Evolutionary conservation across 2,329 filamentous ascomycete genomes (phyloP), one percentile per base, ranked within the genome.

Genomic region (Penicillium frequentans): DNA sequence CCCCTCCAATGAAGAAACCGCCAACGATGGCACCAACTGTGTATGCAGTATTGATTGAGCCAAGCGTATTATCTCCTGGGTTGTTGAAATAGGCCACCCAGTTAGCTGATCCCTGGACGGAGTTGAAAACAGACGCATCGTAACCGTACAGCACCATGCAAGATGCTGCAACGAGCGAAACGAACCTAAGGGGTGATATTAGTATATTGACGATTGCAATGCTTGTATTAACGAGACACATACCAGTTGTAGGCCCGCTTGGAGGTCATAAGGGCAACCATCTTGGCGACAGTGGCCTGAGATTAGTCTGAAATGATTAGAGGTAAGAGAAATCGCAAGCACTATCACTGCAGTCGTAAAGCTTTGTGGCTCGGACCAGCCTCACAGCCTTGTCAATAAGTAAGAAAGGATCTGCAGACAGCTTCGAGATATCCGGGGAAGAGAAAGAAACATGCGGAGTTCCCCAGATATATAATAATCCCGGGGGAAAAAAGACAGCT

Each of bases 111-210:
- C 84, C 85, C 72, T 89, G 87, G 6, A 89, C 83, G 5, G 87
- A 86, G 71, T 90, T 90, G 79, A 86, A 90, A 47, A 89, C 87
- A 37, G 86, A 88, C 1, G 87, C 86, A 80, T 90, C 88, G 70
- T 90, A 90, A 56, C 88, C 88, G 70, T 90, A 90, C 45, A 90
- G 79, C 23, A 90, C 86, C 88, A 90, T 90, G 72, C 86, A 90
- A 71, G 86, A 85, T 67, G 88, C 87, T 55, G 87, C 87, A 62
- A 90, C 84, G 50, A 89, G 78, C 58, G 86, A 87, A 63, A 88
- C 85, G 76, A 87, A 89, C 85, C 85, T 69, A 31, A 21, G 13
- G 44, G 4, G 21, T 23, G 7, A 19, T 1, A n/a, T 39, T 46
- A 42, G 26, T 27, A 31, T 26, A 29, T 49, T 49, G n/a, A 8